Conservation (phyloP, 23 red algal genomes). For the Gracilaria vermiculophylla region DNA sequence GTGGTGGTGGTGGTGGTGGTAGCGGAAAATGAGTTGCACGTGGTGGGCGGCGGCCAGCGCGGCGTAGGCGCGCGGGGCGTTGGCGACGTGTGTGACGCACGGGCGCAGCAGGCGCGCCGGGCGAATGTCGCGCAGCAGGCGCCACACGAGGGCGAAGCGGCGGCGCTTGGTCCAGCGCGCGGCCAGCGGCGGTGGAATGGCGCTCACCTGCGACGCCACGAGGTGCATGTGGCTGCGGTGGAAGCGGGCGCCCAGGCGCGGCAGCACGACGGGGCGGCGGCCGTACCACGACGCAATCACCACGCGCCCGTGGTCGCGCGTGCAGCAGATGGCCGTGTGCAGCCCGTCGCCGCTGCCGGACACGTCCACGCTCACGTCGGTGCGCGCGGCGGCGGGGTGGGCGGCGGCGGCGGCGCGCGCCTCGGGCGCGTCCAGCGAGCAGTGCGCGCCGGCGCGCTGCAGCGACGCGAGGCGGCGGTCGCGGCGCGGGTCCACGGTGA, state of each 20-base stretch:
- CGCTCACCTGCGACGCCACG: slow-evolving; percentile 74
- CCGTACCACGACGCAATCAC: slow-evolving; percentile 81
- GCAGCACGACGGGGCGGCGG: slow-evolving; percentile 4
- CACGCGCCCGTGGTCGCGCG: slow-evolving; percentile 60
- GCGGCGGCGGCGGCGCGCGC: neutral
- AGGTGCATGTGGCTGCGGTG: slow-evolving; percentile 76
- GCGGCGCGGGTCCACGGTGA: slow-evolving; percentile 31
- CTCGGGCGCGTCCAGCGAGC: slow-evolving; percentile 4
- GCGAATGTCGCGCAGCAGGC: slow-evolving; percentile 36
- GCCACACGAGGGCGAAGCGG: slow-evolving; percentile 69
- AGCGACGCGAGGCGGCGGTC: slow-evolving; percentile 17
- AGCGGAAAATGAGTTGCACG: slow-evolving; percentile 34
- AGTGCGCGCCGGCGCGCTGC: slow-evolving; percentile 3
- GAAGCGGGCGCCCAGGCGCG: slow-evolving; percentile 63
- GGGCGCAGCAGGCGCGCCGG: slow-evolving; percentile 13
- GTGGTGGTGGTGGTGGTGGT: neutral
- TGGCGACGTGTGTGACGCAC: neutral
- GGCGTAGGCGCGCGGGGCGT: neutral
- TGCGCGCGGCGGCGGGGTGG: neutral
- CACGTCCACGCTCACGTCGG: slow-evolving; percentile 71
- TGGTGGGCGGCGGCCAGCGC: neutral
- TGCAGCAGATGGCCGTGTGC: slow-evolving; percentile 52
- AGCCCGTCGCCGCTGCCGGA: slow-evolving; percentile 62
- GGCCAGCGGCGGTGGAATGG: slow-evolving; percentile 32
- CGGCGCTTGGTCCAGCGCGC: slow-evolving; percentile 66